Percentiles rank a stretch among this genome's conserved stretches.
These are phyloP conservation scores for Periconia sp. DNA, from an alignment of 2,329 filamentous ascomycete species.

Conservation along the genomic window DNA sequence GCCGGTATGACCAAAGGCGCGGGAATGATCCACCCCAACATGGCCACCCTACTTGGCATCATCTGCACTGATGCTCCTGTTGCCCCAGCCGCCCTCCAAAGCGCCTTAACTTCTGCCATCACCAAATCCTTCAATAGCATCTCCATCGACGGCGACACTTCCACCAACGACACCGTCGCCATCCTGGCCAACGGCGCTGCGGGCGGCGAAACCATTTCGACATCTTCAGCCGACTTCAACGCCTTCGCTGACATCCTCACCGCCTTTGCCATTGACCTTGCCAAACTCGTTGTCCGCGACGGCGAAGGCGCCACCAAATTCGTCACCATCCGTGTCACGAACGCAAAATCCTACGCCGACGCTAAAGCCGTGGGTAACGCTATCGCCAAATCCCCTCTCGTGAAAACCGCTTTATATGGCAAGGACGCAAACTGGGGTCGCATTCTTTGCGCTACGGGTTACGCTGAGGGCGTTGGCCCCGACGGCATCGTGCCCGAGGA, in stretches of 20 bases:
- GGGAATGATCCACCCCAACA: conserved; percentile 99
- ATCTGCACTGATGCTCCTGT: conserved; percentile 90
- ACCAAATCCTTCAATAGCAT: conserved; percentile 94
- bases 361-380: conserved; percentile 81
- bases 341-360: conserved; percentile 67
- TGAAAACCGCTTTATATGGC: conserved; percentile 96
- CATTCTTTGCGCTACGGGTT: conserved; percentile 92
- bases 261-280: conserved; percentile 77
- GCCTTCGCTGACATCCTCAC: conserved; percentile 73
- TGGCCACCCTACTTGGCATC: conserved; percentile 92
- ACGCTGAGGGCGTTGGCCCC: conserved; percentile 61
- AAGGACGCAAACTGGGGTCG: conserved; percentile 99
- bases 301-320: conserved; percentile 98
- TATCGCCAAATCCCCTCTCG: conserved; percentile 87
- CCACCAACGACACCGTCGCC: conserved; percentile 94
- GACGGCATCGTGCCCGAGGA: conserved; percentile 66
- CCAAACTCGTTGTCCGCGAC: conserved; percentile 91
- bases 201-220: conserved; percentile 66
- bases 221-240: conserved; percentile 63
- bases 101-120: conserved; percentile 72
- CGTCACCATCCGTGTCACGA: conserved; percentile 83
- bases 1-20: conserved; percentile 97
- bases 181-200: conserved; percentile 95
- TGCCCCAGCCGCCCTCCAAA: conserved; percentile 65
- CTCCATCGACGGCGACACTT: conserved; percentile 94